These are phyloP conservation scores for Magnusiomyces suaveolens DNA, from an alignment of 1,139 yeast species.

Conservation along the genomic window DNA sequence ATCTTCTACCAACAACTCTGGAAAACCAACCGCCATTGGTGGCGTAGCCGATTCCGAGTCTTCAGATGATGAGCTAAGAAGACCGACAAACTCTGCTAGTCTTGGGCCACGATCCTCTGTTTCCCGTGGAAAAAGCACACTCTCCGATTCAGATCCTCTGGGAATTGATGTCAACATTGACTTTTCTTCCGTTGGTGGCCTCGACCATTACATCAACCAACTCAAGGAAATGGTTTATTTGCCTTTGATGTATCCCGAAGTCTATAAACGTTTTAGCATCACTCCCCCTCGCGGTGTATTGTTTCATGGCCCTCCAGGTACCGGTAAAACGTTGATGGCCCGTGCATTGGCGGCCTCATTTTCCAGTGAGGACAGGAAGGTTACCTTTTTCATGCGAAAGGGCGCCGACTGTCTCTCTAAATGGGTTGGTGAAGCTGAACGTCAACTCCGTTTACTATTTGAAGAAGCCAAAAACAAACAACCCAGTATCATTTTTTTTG, in stretches of 20 bases:
- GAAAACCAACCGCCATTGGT: slow-evolving; percentile 41
- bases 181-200: slow-evolving; percentile 84
- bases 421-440: slow-evolving; percentile 99
- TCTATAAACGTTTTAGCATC: slow-evolving; percentile 79
- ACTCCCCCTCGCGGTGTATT: slow-evolving; percentile 97
- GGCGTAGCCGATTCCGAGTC: slow-evolving; percentile 54
- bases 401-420: slow-evolving; percentile 96
- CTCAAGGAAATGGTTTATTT: slow-evolving; percentile 94
- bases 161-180: slow-evolving; percentile 92
- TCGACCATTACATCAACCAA: slow-evolving; percentile 82
- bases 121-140: slow-evolving; percentile 36
- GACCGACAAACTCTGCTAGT: slow-evolving; percentile 27
- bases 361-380: slow-evolving; percentile 67
- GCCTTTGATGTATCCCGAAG: slow-evolving; percentile 87
- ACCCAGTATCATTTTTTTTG: slow-evolving; percentile 91
- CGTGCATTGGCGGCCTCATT: slow-evolving; percentile 94
- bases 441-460: slow-evolving; percentile 78
- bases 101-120: slow-evolving; percentile 31
- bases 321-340: slow-evolving; percentile 98
- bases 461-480: slow-evolving; percentile 96
- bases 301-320: slow-evolving; percentile 99
- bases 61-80: slow-evolving; percentile 45
- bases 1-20: slow-evolving; percentile 52
- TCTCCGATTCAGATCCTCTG: slow-evolving; percentile 90
- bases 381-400: slow-evolving; percentile 94